Base-by-base conservation (phyloP, 768 basidiomycete species). In the Lactarius akahatsu region DNA sequence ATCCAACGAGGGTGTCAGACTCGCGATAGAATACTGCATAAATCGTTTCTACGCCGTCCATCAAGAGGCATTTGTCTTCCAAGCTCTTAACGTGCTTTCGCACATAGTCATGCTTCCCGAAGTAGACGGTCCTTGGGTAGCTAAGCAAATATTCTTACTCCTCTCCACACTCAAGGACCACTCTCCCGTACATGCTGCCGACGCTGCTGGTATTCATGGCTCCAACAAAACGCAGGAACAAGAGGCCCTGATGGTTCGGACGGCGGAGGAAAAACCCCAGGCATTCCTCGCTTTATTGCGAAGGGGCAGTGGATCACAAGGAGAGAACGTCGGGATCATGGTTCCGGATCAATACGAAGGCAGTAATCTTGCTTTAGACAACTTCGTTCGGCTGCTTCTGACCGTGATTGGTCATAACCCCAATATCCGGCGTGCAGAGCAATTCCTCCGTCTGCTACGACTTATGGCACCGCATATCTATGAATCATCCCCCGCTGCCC, bases 391-490 rank as follows among this genome's bases (percentile, higher is more conserved):
- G 18, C 79, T 93, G 9, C 86, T 91, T 72, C 80, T 92, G 36
- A 92, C 91, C 1, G 87, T 93, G 65, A 90, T 93, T 62, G 90
- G 89, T 7, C 87, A 91, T 69, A 87, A 91, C 73, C 81, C 87
- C 18, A 79, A 82, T 5, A 86, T 86, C 57, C 75, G 83, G 28
- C 85, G 90, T 26, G 87, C 90, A 2, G 84, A 91, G 68, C 81
- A 87, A 62, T 92, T 92, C 76, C 76, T 93, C 50, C 80, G 80
- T 5, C 77, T 90, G 32, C 78, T 93, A 20, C 83, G 85, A 11
- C 78, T 81, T 47, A 76, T 90, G 57, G 76, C 83, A 0, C 85
- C 87, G 4, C 73, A 82, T 62, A 76, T 92, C 6, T 89, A 86
- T 72, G 77, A 86, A 57, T 78, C 80, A 5, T 87, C 88, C 0